Percentiles rank a stretch among this genome's conserved stretches.
Conservation (phyloP, 768 basidiomycete genomes). For the Clathrus columnatus region DNA sequence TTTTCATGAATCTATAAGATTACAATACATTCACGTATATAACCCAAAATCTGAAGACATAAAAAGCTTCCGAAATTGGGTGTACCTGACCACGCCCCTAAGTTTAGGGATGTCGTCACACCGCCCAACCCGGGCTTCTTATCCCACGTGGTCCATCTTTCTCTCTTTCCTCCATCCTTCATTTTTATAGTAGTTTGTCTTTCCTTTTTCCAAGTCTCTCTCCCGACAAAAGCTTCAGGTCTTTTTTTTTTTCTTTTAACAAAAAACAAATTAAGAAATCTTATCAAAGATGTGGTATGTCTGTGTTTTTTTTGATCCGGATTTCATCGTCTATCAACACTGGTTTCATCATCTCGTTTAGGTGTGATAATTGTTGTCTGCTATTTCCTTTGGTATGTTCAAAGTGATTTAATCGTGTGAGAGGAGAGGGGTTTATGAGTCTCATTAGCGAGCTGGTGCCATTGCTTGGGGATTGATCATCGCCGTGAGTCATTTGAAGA, state of each 20-base stretch:
- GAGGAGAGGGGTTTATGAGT: conserved; percentile 20
- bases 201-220: not conserved
- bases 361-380: conserved; percentile 77
- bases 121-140: too few species aligned
- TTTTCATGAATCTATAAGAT: not conserved
- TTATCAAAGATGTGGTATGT: not conserved
- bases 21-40: not conserved
- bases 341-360: conserved; percentile 17
- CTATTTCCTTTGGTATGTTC: conserved; percentile 58
- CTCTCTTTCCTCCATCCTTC: not conserved
- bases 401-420: conserved; percentile 18
- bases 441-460: conserved; percentile 52
- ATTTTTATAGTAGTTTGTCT: not conserved
- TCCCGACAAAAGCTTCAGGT: too few species aligned
- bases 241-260: not conserved
- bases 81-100: not conserved
- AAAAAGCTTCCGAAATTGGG: not conserved
- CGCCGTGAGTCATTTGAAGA: conserved; percentile 34
- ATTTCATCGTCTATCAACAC: not conserved
- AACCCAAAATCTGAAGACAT: not conserved
- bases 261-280: not conserved
- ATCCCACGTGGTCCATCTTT: not conserved
- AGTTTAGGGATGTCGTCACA: not conserved
- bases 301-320: not conserved
- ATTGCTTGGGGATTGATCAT: conserved; percentile 62